Base-by-base conservation (phyloP, 2,329 filamentous ascomycete genomes). In the Diaporthe helianthi region DNA sequence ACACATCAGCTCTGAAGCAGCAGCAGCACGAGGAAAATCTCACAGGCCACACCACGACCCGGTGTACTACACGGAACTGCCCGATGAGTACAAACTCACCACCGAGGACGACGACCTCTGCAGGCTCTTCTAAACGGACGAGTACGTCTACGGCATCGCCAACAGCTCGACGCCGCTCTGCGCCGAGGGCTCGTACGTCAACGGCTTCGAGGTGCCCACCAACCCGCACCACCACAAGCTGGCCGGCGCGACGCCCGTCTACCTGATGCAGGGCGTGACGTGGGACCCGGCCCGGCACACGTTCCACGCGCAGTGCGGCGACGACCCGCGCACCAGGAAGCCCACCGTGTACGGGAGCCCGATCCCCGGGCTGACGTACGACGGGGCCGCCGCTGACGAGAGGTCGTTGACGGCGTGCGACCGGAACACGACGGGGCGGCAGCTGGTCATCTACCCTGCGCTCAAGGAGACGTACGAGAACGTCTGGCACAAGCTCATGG, bases 401-500 rank as follows among this genome's bases (percentile, higher is more conserved):
- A 36, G 36, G 36, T 38, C 36, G 36, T 38, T 15, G 36, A 38
- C 13, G 36, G 36, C 3, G 10, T 67, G 54, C 29, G 52, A 67
- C 41, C 24, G 29, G 24, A 22, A 47, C 52, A 15, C 38, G 12
- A 12, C 3, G 12, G 26, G 13, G 15, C 33, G 65, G 38, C 52
- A 67, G 65, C 47, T 67, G 26, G 19, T 67, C 24, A 26, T 67
- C 26, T 67, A 67, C 29, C 65, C 65, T 1, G 52, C 65, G 17
- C 65, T 67, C 33, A 58, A 58, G 65, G 65, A 67, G 65, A 60
- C 36, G 17, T 67, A 47, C 52, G 52, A 54, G 26, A 67, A 67
- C 41, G 54, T 67, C 15, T 67, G 65, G 65, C 65, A 67, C 52
- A 53, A 58, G 52, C 65, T 67, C 33, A 46, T 67, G 38, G 65